Conservation (phyloP, 2,329 filamentous ascomycete genomes). For the Aureobasidium subglaciale region DNA sequence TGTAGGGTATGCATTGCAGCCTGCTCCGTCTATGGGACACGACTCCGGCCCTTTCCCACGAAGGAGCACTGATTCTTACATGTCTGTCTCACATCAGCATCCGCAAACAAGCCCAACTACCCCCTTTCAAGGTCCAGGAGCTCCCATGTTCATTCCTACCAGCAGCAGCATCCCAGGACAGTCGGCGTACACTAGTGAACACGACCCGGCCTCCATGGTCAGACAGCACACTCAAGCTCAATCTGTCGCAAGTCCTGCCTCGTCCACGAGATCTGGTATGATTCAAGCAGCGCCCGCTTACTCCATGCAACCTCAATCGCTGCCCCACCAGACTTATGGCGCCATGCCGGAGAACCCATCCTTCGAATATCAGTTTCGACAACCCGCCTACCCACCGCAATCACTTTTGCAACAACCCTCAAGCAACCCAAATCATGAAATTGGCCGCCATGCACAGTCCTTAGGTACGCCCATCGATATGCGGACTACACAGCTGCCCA, state of each 20-base stretch:
- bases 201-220: neutral
- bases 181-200: neutral
- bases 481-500: neutral
- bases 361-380: neutral
- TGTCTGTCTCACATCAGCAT: neutral
- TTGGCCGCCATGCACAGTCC: neutral
- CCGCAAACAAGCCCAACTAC: constrained; percentile 6
- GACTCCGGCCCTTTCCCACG: neutral
- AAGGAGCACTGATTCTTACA: neutral
- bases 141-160: neutral
- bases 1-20: neutral
- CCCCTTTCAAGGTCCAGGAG: neutral
- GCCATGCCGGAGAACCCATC: neutral
- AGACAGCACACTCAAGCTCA: constrained; percentile 7
- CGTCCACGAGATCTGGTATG: neutral
- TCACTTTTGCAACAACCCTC: constrained; percentile 3
- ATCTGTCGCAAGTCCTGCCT: neutral
- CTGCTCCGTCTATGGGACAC: neutral
- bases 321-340: neutral
- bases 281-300: neutral
- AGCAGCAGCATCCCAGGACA: neutral
- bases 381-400: neutral
- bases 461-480: neutral
- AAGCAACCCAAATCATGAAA: neutral
- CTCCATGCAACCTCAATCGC: neutral